phyloP scores from a whole-genome alignment of 805 yeast genomes.

The Pichia sporocuriosa region DNA sequence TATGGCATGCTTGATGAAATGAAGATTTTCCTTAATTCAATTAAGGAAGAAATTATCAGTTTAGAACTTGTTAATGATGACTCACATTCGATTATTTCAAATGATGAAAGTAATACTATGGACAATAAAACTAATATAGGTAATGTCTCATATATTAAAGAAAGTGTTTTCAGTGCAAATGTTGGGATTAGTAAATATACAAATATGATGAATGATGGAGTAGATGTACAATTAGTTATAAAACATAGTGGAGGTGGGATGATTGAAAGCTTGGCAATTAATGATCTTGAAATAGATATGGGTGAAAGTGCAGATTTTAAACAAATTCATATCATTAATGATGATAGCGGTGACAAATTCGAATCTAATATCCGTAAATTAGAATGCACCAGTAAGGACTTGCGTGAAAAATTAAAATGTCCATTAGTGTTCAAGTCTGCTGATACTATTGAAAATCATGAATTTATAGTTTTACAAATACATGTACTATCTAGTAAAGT shows the following conservation, averaged over 20 bases:
- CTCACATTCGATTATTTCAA: neutral
- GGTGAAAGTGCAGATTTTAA: conserved; percentile 11
- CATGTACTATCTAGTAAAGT: conserved; percentile 18
- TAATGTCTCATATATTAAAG: conserved; percentile 1
- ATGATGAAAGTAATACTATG: neutral
- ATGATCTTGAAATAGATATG: conserved; percentile 19
- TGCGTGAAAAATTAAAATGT: conserved; percentile 1
- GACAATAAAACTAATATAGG: conserved; percentile 1
- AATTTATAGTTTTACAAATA: conserved; percentile 15
- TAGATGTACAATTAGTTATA: conserved; percentile 29
- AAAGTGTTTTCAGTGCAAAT: conserved; percentile 1
- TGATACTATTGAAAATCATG: conserved; percentile 14
- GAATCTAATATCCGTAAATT: neutral
- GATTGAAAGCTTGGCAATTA: conserved; percentile 14
- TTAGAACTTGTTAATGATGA: conserved; percentile 7
- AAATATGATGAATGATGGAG: conserved; percentile 10
- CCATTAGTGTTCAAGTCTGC: conserved; percentile 13
- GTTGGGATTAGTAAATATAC: conserved; percentile 6
- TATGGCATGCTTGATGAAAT: neutral
- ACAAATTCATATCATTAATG: neutral
- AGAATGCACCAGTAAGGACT: conserved; percentile 3
- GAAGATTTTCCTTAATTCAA: neutral
- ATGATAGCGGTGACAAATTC: neutral
- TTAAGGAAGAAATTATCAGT: conserved; percentile 1
- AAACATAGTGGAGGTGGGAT: conserved; percentile 23